Evolutionary conservation across 2,329 filamentous ascomycete genomes (phyloP), one percentile per base, ranked within the genome.

Genomic region (Karstenula rhodostoma): DNA sequence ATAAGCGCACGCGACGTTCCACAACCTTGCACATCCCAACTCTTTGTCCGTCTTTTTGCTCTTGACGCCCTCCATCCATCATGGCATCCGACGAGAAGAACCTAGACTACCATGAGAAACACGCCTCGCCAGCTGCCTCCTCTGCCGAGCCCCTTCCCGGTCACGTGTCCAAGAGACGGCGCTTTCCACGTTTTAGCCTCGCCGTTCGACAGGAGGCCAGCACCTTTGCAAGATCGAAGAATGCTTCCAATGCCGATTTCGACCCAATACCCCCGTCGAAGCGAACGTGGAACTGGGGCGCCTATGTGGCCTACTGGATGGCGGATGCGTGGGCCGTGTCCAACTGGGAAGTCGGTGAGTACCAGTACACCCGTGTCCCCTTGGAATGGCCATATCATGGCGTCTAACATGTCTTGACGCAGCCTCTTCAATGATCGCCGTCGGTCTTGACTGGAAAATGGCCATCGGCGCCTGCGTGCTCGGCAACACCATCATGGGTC

Each of bases 301-400:
- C 74, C 0, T 77, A 72, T 59, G 67, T 77, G 27, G 74, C 75
- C 10, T 78, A 77, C 65, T 78, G 76, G 76, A 77, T 77, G 73
- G 74, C 76, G n/a, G 76, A 78, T 66, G 75, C 73, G n/a, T 78
- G 74, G 75, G 75, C 75, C 29, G 74, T 77, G 2, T 76, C 73
- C 32, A 78, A 77, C 33, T 78, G 76, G 76, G 69, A 78, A 71
- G 75, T 78, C 43, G 73, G 70, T 72, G 57, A 57, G 70, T 65
- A 32, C 29, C 29, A 10, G 12, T 7, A 9, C 37, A 40, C 37
- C 10, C 15, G 33, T 17, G 17, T 40, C 3, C 37, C 4, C 15
- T 10, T 23, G 42, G 13, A 44, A 23, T 7, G 1, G 5, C 1
- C 37, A 9, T 40, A 1, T 3, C 3, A 43, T n/a, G 7, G 3